Base-by-base conservation (phyloP, 306 rosid genomes). In the Argentina anserina region DNA sequence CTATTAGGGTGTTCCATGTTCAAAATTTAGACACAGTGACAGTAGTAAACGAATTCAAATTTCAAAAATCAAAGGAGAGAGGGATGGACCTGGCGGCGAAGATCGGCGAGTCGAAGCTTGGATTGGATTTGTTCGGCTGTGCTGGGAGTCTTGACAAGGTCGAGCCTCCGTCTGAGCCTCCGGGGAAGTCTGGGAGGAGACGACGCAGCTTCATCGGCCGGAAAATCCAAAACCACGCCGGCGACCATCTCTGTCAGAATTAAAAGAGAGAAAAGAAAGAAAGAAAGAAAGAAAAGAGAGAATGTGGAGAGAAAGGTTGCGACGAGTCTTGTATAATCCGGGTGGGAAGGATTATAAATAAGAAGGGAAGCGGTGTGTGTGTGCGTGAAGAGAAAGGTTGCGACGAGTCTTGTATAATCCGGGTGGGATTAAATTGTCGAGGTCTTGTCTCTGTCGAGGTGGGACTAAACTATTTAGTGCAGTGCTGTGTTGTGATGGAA, bases 71-170 rank as follows among this genome's bases (percentile, higher is more conserved):
- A 18, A 33, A 17, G 1, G 9, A 67, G 9, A 26, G 2, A 1
- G 7, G 20, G 3, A 7, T 26, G 33, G 67, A 91, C 99, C 97
- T 91, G 97, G 70, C 99, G 87, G 25, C 99, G 97, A 80, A 82
- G 92, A 85, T 94, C 89, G 65, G 99, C 98, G 42, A 78, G 85
- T 39, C 90, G 92, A 39, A 91, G 97, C 87, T 87, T 94, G 70
- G 96, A 83, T 70, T 94, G 87, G 69, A 94, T 94, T 80, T 89
- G 90, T 75, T 91, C 98, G 71, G 78, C 92, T 73, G 97, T 82
- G 75, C 82, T 70, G 49, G 96, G 91, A 7, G 88, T 80, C 99
- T 87, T 91, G 65, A 81, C 83, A 40, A 73, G 59, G 65, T 34
- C 42, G 6, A 91, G 90, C 81, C 98, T 70, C 67, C 88, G 88